Evolutionary conservation across 495 filamentous ascomycete species (phyloP).

Genomic region (Monascus purpureus): DNA sequence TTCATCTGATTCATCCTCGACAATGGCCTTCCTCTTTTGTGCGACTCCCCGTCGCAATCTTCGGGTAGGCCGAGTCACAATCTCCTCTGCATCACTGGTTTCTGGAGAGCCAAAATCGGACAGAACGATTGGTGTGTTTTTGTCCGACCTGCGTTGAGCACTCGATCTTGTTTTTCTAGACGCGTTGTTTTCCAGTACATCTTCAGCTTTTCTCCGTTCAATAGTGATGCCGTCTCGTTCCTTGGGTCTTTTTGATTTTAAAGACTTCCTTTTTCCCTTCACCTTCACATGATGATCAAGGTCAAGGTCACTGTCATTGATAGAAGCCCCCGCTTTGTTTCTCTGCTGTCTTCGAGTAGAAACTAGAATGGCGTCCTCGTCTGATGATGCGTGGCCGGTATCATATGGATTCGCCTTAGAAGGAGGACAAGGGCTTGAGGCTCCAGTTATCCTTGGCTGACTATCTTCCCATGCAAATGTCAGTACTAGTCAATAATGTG

Average conservation of each 20-base stretch:
- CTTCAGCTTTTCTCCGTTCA: too few relatives aligned
- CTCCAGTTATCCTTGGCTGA: constrained; percentile 2
- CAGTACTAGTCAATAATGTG: too few relatives aligned
- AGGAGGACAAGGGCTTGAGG: neutral
- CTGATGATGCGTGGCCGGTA: constrained; percentile 3
- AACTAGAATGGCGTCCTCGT: constrained; percentile 11
- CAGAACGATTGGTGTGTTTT: too few relatives aligned
- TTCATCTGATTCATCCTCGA: constrained; percentile 14
- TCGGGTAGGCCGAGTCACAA: constrained; percentile 14
- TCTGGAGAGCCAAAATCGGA: constrained; percentile 4
- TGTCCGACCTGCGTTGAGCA: too few relatives aligned
- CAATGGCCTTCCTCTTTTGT: constrained; percentile 2
- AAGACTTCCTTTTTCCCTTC: constrained; percentile 1
- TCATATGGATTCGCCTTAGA: neutral
- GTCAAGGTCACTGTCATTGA: neutral
- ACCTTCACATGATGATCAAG: neutral
- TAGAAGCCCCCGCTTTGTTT: neutral
- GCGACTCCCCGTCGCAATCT: constrained; percentile 18
- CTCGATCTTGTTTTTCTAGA: too few relatives aligned
- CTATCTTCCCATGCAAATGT: neutral
- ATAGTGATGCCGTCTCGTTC: too few relatives aligned
- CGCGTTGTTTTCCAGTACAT: too few relatives aligned
- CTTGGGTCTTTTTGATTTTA: too few relatives aligned
- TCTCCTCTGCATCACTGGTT: constrained; percentile 16
- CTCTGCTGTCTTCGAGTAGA: constrained; percentile 3